Percentiles rank a stretch among this genome's conserved stretches.
Evolutionary conservation across 352 stramenopile genomes (phyloP).

Genomic region (Globisporangium carolinianum): DNA sequence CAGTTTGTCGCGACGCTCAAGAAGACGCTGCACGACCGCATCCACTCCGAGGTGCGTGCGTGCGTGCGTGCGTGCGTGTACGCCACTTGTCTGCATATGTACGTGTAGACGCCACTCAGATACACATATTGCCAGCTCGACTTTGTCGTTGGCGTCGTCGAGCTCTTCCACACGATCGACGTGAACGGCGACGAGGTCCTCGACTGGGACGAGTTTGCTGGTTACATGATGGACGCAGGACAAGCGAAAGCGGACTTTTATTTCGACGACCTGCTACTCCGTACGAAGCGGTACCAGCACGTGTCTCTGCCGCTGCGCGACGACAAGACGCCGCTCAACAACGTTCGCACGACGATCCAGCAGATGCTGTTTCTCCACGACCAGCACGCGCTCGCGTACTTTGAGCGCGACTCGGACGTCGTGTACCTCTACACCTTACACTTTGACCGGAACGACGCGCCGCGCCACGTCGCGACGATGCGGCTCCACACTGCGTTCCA

Average conservation of each 20-base stretch:
- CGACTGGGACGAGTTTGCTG: slow-evolving; percentile 89
- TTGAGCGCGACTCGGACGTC: slow-evolving; percentile 57
- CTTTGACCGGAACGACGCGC: slow-evolving; percentile 55
- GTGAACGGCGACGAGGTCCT: slow-evolving; percentile 82
- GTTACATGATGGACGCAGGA: slow-evolving; percentile 78
- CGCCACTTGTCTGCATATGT: not conserved
- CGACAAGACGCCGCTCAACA: slow-evolving; percentile 26
- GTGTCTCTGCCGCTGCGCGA: slow-evolving; percentile 6
- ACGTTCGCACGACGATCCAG: slow-evolving; percentile 39
- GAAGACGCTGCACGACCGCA: slow-evolving; percentile 57
- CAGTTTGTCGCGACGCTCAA: slow-evolving; percentile 72
- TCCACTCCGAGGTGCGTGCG: slow-evolving; percentile 30
- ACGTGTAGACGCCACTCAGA: not conserved
- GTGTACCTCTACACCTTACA: slow-evolving; percentile 58
- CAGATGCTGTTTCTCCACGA: slow-evolving; percentile 42
- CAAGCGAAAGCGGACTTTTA: slow-evolving; percentile 51
- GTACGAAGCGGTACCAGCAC: slow-evolving; percentile 8
- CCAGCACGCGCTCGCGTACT: slow-evolving; percentile 59
- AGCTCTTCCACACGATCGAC: slow-evolving; percentile 89
- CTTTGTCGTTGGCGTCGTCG: slow-evolving; percentile 78
- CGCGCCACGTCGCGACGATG: slow-evolving; percentile 55
- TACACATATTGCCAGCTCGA: slow-evolving; percentile 30
- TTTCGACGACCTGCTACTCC: slow-evolving; percentile 21
- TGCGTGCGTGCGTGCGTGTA: slow-evolving; percentile 1
- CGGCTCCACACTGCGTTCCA: slow-evolving; percentile 71